phyloP scores from a whole-genome alignment of 192 early-diverging fungal species.

The Coemansia sp. region DNA sequence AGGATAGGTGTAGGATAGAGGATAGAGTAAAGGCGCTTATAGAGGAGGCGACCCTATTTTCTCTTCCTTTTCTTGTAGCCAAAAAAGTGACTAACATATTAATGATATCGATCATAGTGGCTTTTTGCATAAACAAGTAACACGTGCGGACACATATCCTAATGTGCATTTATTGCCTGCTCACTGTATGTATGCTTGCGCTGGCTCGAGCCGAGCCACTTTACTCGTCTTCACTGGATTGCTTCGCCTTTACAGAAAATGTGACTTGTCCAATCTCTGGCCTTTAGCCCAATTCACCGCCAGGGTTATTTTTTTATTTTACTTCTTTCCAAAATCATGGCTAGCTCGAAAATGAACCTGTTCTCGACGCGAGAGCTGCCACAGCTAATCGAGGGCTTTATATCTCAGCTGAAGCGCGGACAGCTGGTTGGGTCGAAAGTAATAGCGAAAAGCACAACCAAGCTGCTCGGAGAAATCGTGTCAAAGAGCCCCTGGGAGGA shows the following conservation, averaged over 20 bases:
- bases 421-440: constrained; percentile 70
- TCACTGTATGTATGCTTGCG: neutral
- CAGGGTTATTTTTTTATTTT: no score
- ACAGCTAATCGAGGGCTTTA: constrained; percentile 53
- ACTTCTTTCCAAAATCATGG: neutral
- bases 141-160: neutral
- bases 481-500: constrained; percentile 74
- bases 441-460: constrained; percentile 73
- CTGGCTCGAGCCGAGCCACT: constrained; percentile 1
- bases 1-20: no score
- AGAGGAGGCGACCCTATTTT: no score
- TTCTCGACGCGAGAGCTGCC: constrained; percentile 23
- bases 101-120: neutral
- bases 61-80: no score
- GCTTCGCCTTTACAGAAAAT: no score
- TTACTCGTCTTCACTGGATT: no score
- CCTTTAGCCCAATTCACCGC: no score
- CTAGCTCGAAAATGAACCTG: neutral
- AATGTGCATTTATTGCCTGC: neutral
- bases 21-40: no score
- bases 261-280: no score
- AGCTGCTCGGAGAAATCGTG: constrained; percentile 76
- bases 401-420: constrained; percentile 63
- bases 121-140: neutral
- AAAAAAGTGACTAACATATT: constrained; percentile 6